Conservation (phyloP, 2,329 filamentous ascomycete genomes). For the Fusarium guadeloupense region DNA sequence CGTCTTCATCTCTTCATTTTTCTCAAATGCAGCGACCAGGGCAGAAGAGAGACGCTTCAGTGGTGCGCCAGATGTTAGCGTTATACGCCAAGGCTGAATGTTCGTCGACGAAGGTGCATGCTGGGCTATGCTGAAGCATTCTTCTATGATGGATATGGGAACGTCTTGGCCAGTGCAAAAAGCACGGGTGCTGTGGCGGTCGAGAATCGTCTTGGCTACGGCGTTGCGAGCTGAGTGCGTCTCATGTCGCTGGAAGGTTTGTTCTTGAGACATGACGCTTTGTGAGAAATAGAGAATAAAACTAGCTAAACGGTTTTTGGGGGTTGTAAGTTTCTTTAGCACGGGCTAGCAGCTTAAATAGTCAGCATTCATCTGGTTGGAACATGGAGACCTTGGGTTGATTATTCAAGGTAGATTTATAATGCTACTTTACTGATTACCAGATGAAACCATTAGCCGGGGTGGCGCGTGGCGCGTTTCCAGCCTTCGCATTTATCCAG, state of each 20-base stretch:
- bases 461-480: no score
- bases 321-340: neutral
- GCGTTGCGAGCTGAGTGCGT: neutral
- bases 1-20: neutral
- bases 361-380: no score
- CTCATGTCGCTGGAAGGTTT: neutral
- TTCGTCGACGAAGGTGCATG: slow-evolving; percentile 19
- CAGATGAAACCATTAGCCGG: no score
- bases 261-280: neutral
- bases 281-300: no score
- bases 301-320: neutral
- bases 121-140: slow-evolving; percentile 18
- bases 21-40: neutral
- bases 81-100: slow-evolving; percentile 20
- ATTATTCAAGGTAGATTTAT: neutral
- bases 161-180: slow-evolving; percentile 11
- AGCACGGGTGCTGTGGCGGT: slow-evolving; percentile 9
- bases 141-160: neutral
- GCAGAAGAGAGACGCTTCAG: neutral
- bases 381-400: neutral
- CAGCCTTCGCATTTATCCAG: no score
- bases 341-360: no score
- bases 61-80: slow-evolving; percentile 1
- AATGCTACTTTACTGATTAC: neutral
- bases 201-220: slow-evolving; percentile 1